A percentile compares a stretch with the other conserved stretches of the same genome.
Conservation (phyloP, 108 stramenopile species). For the Nannochloropsis gaditana region DNA sequence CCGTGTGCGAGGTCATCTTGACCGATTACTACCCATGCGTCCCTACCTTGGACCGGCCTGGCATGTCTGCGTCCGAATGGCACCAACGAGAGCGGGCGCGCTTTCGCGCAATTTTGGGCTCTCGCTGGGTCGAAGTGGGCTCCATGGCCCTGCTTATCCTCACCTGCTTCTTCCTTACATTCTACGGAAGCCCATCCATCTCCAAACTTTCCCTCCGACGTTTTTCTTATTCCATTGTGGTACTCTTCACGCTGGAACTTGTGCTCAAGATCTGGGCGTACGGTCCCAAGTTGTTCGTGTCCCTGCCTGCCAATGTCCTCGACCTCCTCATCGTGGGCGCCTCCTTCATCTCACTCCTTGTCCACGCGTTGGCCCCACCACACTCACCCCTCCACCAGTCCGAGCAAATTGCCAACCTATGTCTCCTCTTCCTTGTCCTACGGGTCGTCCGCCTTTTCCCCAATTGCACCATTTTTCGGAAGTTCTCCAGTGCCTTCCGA, state of each 20-base stretch:
- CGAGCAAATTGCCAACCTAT: slow-evolving; percentile 13
- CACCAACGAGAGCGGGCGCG: slow-evolving; percentile 19
- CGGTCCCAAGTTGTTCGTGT: not conserved
- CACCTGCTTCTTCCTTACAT: slow-evolving; percentile 11
- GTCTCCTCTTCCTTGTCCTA: not conserved
- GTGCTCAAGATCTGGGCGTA: not conserved
- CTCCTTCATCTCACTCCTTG: slow-evolving; percentile 7
- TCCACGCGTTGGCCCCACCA: not conserved
- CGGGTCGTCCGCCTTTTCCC: not conserved
- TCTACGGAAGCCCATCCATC: not conserved
- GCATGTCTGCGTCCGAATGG: not conserved
- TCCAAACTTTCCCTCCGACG: not conserved
- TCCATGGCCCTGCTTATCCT: not conserved
- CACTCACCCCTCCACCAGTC: not conserved
- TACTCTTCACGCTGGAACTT: not conserved
- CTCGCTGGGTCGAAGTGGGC: not conserved
- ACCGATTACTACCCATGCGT: not conserved
- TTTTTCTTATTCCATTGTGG: not conserved
- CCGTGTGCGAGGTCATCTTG: not conserved
- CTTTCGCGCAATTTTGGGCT: not conserved
- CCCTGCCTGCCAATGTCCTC: not conserved
- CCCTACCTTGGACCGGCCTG: not conserved
- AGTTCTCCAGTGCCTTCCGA: slow-evolving; percentile 15
- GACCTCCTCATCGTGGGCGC: not conserved
- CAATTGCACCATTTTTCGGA: not conserved